phyloP scores from a whole-genome alignment of 108 stramenopile species.

The Stephanodiscus triporus region DNA sequence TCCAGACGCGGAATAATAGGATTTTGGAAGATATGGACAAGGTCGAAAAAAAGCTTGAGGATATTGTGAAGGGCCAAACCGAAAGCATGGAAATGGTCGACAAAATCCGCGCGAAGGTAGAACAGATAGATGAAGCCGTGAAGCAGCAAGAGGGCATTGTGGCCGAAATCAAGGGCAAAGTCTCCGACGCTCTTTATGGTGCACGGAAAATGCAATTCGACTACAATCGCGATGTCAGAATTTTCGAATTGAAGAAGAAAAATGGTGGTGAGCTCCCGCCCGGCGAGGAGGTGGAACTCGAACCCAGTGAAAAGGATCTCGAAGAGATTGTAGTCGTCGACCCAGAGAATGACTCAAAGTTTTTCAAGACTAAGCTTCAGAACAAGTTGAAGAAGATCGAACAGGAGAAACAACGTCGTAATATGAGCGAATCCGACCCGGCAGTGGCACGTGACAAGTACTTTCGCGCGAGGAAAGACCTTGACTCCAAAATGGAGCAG shows the following conservation, averaged over 20 bases:
- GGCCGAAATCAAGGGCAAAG: slow-evolving; percentile 56
- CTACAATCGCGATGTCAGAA: slow-evolving; percentile 21
- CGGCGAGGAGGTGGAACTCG: slow-evolving; percentile 39
- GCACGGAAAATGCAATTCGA: slow-evolving; percentile 31
- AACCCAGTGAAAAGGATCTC: slow-evolving; percentile 72
- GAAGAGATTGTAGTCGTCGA: slow-evolving; percentile 58
- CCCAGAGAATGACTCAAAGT: slow-evolving; percentile 44
- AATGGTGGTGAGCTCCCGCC: slow-evolving; percentile 16
- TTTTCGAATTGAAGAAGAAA: slow-evolving; percentile 17
- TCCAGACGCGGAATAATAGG: slow-evolving; percentile 62
- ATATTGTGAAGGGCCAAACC: slow-evolving; percentile 50
- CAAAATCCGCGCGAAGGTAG: slow-evolving; percentile 40
- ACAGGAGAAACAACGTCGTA: slow-evolving; percentile 60
- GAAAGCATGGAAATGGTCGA: slow-evolving; percentile 40
- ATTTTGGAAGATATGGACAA: slow-evolving; percentile 65
- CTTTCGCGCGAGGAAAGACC: slow-evolving; percentile 57
- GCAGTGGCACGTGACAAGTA: slow-evolving; percentile 73
- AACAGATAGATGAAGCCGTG: slow-evolving; percentile 29
- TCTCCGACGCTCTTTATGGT: slow-evolving; percentile 35
- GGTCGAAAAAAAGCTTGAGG: slow-evolving; percentile 60
- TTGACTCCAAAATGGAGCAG: slow-evolving; percentile 61
- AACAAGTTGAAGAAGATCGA: slow-evolving; percentile 56
- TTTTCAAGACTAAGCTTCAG: slow-evolving; percentile 58
- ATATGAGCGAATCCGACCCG: slow-evolving; percentile 61
- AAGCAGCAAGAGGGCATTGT: slow-evolving; percentile 55